Evolutionary conservation across 2,329 filamentous ascomycete genomes (phyloP), one percentile per base, ranked within the genome.

Genomic region (Aspergillus phoenicis): DNA sequence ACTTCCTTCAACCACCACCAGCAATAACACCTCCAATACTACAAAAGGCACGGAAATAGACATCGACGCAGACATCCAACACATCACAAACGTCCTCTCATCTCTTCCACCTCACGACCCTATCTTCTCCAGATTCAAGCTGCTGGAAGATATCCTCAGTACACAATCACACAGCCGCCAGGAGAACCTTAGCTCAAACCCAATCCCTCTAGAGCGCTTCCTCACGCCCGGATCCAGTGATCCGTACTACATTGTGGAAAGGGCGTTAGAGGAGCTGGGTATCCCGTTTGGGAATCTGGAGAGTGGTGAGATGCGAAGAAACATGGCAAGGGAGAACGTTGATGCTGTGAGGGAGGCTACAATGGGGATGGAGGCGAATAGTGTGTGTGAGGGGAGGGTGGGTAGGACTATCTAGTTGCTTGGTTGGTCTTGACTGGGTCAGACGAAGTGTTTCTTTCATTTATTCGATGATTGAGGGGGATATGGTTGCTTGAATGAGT

Each of bases 191-290:
- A 11, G 13, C 33, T 13, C 33, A 15, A 36, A 36, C 33, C 33
- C 33, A 1, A 62, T 55, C 5, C 70, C 70, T 4, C 52, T 72
- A 11, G 68, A 72, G 26, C 66, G 70, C 5, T 71, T 68, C 41
- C 58, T 72, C 5, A 69, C 66, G 1, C 66, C 66, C 6, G 68
- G 65, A 26, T 60, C 59, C 15, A 65, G 62, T 48, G 67, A 69
- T 24, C 67, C 63, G 7, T 60, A 59, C 13, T 65, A 63, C 48
- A 62, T 66, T 28, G 58, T 58, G 13, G 59, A 62, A 45, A 48
- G 58, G 5, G 62, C 66, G 22, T 47, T 71, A 8, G 61, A 55
- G 4, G 51, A 63, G 8, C 48, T 66, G 52, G 64, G 52, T 1
- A 58, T 59, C 20, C 52, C 55, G 8, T 64, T 68, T 52, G 68